Conservation (phyloP, 2,329 filamentous ascomycete species). For the Fusarium pininemorale region DNA sequence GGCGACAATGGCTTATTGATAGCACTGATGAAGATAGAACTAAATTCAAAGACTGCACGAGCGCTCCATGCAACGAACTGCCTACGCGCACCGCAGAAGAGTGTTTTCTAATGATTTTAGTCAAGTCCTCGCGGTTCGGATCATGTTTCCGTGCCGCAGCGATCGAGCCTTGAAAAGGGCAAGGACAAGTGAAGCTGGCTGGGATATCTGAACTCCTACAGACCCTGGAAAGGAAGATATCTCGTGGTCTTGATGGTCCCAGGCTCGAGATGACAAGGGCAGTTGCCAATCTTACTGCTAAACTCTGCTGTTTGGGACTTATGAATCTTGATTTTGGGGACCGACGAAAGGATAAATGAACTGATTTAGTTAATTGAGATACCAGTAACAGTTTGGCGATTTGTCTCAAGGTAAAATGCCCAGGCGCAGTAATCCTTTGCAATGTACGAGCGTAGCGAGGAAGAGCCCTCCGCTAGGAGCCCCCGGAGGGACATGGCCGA, state of each 20-base stretch:
- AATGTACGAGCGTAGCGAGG: conserved; percentile 55
- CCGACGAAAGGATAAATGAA: fast-evolving
- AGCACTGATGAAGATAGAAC: no score
- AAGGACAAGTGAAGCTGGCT: fast-evolving
- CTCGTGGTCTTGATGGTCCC: not conserved
- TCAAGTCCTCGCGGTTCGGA: not conserved
- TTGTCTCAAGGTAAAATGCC: fast-evolving
- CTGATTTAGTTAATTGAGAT: fast-evolving
- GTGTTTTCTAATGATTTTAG: not conserved
- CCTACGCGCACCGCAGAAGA: not conserved
- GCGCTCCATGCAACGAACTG: not conserved
- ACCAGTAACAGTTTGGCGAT: fast-evolving
- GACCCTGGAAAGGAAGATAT: fast-evolving
- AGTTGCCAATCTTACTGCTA: fast-evolving
- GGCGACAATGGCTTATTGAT: no score
- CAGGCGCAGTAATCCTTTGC: not conserved
- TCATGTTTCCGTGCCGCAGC: fast-evolving
- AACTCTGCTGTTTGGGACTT: fast-evolving
- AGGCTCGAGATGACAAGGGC: no score
- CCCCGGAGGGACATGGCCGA: not conserved
- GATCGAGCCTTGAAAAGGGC: fast-evolving
- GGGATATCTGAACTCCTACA: fast-evolving
- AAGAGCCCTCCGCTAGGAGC: not conserved
- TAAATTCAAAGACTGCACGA: no score
- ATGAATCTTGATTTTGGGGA: no score